A percentile compares a stretch with the other conserved stretches of the same genome.
Evolutionary conservation across 2,329 filamentous ascomycete species (phyloP).

Genomic region (Pseudogymnoascus sp.): DNA sequence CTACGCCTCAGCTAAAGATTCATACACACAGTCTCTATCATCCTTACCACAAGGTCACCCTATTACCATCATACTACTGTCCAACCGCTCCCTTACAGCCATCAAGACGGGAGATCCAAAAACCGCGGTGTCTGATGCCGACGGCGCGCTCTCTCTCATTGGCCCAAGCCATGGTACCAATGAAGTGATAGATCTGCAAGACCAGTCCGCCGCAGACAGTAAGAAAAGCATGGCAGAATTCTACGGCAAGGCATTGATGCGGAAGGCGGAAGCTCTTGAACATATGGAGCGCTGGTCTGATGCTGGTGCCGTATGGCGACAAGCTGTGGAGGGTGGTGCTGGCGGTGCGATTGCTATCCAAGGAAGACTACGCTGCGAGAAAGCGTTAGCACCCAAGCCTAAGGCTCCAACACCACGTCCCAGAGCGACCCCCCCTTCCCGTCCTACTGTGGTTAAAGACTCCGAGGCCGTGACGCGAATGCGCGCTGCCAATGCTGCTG

Average conservation of each 20-base stretch:
- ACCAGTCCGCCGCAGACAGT: conserved; percentile 46
- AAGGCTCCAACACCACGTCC: conserved; percentile 34
- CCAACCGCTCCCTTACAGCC: conserved; percentile 82
- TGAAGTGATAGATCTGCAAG: conserved; percentile 65
- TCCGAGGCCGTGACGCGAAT: conserved; percentile 75
- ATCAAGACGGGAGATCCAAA: conserved; percentile 91
- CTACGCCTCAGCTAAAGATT: conserved; percentile 74
- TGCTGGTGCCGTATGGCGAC: conserved; percentile 69
- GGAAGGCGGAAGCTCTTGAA: conserved; percentile 92
- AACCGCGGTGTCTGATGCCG: conserved; percentile 74
- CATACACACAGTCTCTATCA: conserved; percentile 69
- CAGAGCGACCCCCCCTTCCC: conserved; percentile 37
- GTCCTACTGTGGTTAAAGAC: conserved; percentile 34
- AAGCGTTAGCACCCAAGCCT: conserved; percentile 67
- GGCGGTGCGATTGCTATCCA: conserved; percentile 79
- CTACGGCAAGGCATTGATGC: conserved; percentile 84
- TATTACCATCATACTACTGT: conserved; percentile 76
- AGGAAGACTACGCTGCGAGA: conserved; percentile 82
- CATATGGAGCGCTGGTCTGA: conserved; percentile 92
- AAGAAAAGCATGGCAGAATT: conserved; percentile 84
- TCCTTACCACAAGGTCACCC: conserved; percentile 72
- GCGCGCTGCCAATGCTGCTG: conserved; percentile 74
- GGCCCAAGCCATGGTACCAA: conserved; percentile 69
- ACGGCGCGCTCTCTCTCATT: conserved; percentile 70
- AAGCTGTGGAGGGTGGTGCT: conserved; percentile 73